These are phyloP conservation scores for Rhododendron ovatum DNA, from an alignment of 148 eudicot genomes.

Conservation along the genomic window DNA sequence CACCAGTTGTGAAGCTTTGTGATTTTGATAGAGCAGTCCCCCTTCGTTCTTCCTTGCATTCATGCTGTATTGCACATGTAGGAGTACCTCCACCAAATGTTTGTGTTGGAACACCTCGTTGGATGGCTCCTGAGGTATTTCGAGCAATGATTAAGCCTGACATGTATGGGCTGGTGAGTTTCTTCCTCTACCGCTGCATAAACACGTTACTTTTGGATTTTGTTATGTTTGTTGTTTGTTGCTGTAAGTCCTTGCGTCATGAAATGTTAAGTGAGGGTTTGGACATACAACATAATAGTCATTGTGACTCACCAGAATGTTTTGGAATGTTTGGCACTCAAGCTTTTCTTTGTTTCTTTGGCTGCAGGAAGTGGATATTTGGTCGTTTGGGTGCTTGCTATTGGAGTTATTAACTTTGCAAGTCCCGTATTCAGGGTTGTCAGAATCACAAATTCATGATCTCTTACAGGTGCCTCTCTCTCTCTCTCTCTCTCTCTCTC, in stretches of 20 bases:
- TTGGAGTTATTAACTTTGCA: conserved; percentile 76
- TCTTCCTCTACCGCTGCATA: neutral
- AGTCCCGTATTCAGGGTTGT: conserved; percentile 66
- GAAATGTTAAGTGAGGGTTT: neutral
- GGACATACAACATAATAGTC: neutral
- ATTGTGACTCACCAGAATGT: neutral
- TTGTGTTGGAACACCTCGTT: conserved; percentile 92
- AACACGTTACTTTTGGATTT: no score
- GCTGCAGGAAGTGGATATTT: conserved; percentile 86
- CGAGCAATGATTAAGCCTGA: conserved; percentile 53
- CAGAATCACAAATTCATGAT: conserved; percentile 60
- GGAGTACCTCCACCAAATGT: conserved; percentile 79
- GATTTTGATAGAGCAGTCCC: conserved; percentile 94
- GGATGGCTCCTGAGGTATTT: conserved; percentile 99
- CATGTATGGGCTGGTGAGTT: conserved; percentile 76
- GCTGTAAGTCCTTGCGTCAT: neutral
- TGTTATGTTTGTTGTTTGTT: no score
- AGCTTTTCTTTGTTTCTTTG: conserved; percentile 6
- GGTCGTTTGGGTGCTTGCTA: conserved; percentile 95
- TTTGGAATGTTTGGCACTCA: neutral
- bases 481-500: neutral
- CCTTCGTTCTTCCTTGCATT: conserved; percentile 61
- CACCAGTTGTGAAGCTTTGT: conserved; percentile 76
- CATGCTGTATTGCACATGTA: conserved; percentile 80
- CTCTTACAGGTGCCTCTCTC: conserved; percentile 46